Base-by-base conservation (phyloP, 805 yeast genomes). In the Candida maesae region DNA sequence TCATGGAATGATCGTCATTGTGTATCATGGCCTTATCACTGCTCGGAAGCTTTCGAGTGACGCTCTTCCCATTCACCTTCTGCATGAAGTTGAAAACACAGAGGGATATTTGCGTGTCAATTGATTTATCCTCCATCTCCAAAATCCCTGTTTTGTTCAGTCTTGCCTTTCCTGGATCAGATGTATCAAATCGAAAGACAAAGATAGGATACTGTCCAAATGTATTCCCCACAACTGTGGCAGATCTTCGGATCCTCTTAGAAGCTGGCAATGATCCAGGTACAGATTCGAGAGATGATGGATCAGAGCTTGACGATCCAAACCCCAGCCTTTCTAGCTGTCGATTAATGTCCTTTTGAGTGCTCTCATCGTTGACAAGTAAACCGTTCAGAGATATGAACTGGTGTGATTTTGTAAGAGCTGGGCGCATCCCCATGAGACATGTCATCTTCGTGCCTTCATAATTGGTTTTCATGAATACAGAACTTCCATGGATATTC, bases 341-440 rank as follows among this genome's bases (percentile, higher is more conserved):
- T 25, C 45, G 49, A 36, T 62, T 62, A 11, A 68, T 46, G 0
- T 19, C 35, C 15, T 44, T 49, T 2, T 33, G 20, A 9, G 66
- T 16, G 5, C 39, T 42, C 3, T 27, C 36, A 33, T 41, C 39
- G 19, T 31, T 36, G 12, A 50, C 41, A 39, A 33, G 7, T 18
- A 72, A 59, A 3, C 66, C 66, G 53, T 79, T 76, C 17, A 74
- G 47, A 38, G 65, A 72, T 2, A 77, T 49, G 37, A 64, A 69
- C 48, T 78, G 84, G 41, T 65, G 62, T 1, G 50, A 44, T 32
- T 60, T 67, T 0, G 69, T 53, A 39, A 63, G 64, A 1, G 59
- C 45, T 1, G 74, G 64, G 0, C 39, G 27, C 4, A 49, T 52
- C 0, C 77, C 73, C 10, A 79, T 58, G 0, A 70, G 46, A 3